Evolutionary conservation across 2,329 filamentous ascomycete species (phyloP).

Genomic region (Colletotrichum kahawae): DNA sequence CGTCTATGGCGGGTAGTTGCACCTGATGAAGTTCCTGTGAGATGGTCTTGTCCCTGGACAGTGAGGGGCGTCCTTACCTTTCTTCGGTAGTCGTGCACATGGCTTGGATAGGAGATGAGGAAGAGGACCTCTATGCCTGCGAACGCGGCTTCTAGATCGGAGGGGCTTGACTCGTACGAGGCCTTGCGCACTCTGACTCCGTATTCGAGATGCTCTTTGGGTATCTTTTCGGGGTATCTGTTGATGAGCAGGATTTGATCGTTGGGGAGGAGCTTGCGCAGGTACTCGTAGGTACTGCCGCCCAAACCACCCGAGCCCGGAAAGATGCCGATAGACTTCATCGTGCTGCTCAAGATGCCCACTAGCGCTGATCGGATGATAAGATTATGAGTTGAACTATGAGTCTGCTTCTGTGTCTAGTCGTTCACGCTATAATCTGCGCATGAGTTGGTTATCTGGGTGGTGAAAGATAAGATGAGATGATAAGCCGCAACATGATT

Average conservation of each 20-base stretch:
- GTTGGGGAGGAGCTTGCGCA: constrained; percentile 47
- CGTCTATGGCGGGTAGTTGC: constrained; percentile 52
- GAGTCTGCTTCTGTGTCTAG: no score
- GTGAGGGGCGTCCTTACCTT: constrained; percentile 31
- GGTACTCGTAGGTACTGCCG: constrained; percentile 52
- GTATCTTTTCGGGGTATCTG: constrained; percentile 47
- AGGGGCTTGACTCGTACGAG: constrained; percentile 51
- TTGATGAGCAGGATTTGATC: constrained; percentile 52
- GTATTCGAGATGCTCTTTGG: constrained; percentile 38
- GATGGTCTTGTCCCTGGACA: neutral
- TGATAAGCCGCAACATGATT: neutral
- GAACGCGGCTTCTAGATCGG: constrained; percentile 52
- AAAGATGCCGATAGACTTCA: constrained; percentile 48
- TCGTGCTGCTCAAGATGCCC: neutral
- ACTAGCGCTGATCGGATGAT: neutral
- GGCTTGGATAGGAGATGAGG: constrained; percentile 61
- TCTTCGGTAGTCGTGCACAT: constrained; percentile 49
- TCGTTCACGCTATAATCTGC: neutral
- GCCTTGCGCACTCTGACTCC: constrained; percentile 56
- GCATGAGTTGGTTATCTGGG: neutral
- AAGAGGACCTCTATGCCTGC: constrained; percentile 55
- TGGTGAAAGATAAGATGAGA: neutral
- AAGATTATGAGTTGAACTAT: neutral
- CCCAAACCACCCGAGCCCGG: constrained; percentile 59
- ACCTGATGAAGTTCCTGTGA: constrained; percentile 20